Evolutionary conservation across 1,139 yeast species (phyloP).

Genomic region (Nakaseomyces kungkrabaensis): DNA sequence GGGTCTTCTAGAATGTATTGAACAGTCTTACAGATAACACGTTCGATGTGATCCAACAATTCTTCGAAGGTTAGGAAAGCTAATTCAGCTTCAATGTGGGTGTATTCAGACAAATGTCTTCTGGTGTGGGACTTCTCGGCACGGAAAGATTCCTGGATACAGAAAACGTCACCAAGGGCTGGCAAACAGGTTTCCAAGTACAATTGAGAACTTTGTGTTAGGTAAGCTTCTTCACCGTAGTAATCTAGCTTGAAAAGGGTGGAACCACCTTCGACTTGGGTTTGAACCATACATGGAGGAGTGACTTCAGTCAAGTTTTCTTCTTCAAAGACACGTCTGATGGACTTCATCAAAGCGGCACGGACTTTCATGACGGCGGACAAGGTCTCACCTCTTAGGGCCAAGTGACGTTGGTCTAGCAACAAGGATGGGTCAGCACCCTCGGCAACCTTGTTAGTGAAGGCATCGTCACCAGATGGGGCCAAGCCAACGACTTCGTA

Average conservation of each 20-base stretch:
- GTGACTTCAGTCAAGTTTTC: constrained; percentile 83
- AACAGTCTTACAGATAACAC: constrained; percentile 57
- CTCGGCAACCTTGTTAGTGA: constrained; percentile 89
- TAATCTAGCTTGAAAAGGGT: constrained; percentile 88
- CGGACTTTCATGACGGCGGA: constrained; percentile 95
- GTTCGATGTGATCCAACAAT: constrained; percentile 75
- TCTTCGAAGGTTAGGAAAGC: constrained; percentile 84
- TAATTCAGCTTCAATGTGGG: constrained; percentile 92
- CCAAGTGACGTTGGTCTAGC: constrained; percentile 89
- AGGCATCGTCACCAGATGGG: constrained; percentile 92
- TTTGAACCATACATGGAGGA: constrained; percentile 99
- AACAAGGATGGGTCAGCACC: constrained; percentile 87
- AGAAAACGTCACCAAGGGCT: constrained; percentile 91
- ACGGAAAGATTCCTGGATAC: constrained; percentile 97
- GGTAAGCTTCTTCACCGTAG: constrained; percentile 93
- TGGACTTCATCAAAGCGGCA: constrained; percentile 60
- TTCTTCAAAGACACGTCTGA: constrained; percentile 70
- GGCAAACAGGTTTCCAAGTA: constrained; percentile 96
- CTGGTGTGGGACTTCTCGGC: constrained; percentile 99
- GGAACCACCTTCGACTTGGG: constrained; percentile 99
- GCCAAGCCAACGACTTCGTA: constrained; percentile 86
- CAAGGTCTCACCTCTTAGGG: constrained; percentile 90
- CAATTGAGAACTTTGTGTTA: constrained; percentile 95
- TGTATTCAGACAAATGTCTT: constrained; percentile 94
- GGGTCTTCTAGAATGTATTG: constrained; percentile 81